Percentiles rank a stretch among this genome's conserved stretches.
phyloP scores from a whole-genome alignment of 345 rosid species.

The Gossypium australe region DNA sequence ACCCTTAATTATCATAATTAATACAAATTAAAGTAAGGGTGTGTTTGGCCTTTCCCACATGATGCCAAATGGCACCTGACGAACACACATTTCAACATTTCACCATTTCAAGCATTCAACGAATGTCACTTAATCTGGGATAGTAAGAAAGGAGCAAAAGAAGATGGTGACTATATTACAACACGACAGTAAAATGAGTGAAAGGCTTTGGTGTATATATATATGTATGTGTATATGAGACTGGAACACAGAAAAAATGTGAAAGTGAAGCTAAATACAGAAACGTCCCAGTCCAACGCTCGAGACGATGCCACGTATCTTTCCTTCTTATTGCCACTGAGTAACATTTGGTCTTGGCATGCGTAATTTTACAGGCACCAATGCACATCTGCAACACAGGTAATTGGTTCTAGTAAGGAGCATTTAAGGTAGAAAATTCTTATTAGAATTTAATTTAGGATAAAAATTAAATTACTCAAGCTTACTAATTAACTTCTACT shows the following conservation, averaged over 20 bases:
- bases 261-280: not conserved
- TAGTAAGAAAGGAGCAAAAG: not conserved
- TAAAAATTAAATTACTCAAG: no score
- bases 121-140: not conserved
- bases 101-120: not conserved
- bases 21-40: not conserved
- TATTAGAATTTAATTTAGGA: no score
- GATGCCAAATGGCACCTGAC: not conserved
- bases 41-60: not conserved
- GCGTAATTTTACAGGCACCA: not conserved
- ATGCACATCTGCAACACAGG: not conserved
- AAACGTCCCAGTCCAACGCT: not conserved
- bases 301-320: not conserved
- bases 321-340: not conserved
- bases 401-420: no score
- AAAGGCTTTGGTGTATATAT: not conserved
- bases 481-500: no score
- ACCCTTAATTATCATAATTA: not conserved
- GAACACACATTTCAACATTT: not conserved
- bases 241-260: not conserved
- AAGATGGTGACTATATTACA: not conserved
- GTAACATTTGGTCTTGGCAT: constrained; percentile 12
- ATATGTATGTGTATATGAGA: no score
- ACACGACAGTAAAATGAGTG: not conserved
- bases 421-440: no score